Conservation (phyloP, 2,329 filamentous ascomycete species). For the Trichoderma guizhouense region DNA sequence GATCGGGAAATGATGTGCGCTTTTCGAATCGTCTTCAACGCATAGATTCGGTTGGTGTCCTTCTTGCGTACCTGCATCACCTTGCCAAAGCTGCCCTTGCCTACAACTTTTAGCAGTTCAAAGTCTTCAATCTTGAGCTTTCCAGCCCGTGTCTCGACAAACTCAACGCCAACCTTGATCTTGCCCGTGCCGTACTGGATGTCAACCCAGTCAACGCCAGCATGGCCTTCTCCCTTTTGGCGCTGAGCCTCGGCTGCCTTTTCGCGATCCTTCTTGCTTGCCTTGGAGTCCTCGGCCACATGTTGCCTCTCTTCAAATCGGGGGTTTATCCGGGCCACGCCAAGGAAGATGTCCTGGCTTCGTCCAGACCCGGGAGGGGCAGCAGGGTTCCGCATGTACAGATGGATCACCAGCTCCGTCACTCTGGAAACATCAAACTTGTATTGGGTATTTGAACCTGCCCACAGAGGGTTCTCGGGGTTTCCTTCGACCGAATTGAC, state of each 20-base stretch:
- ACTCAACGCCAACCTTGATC: constrained; percentile 89
- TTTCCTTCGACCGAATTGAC: constrained; percentile 94
- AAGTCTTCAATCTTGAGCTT: constrained; percentile 97
- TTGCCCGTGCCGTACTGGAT: constrained; percentile 85
- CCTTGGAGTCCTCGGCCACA: constrained; percentile 74
- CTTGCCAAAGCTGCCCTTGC: constrained; percentile 97
- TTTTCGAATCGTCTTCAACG: constrained; percentile 98
- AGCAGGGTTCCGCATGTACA: constrained; percentile 91
- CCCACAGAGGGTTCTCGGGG: constrained; percentile 93
- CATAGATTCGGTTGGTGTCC: constrained; percentile 96
- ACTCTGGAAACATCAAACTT: constrained; percentile 98
- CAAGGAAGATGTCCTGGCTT: constrained; percentile 94
- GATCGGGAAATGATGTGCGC: constrained; percentile 98
- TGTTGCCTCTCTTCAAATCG: constrained; percentile 76
- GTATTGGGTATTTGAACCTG: constrained; percentile 97
- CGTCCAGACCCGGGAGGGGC: constrained; percentile 82
- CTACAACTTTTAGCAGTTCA: constrained; percentile 93
- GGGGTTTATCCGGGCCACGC: constrained; percentile 86
- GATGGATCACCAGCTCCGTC: constrained; percentile 83
- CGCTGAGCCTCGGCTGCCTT: constrained; percentile 66
- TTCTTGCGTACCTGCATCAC: constrained; percentile 99
- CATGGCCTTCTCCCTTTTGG: constrained; percentile 50
- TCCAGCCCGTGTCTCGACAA: constrained; percentile 85
- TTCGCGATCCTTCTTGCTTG: constrained; percentile 81
- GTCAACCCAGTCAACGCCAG: constrained; percentile 83